A percentile compares a stretch with the other conserved stretches of the same genome.
Evolutionary conservation across 2,329 filamentous ascomycete genomes (phyloP).

Genomic region (Sporothrix phasma): DNA sequence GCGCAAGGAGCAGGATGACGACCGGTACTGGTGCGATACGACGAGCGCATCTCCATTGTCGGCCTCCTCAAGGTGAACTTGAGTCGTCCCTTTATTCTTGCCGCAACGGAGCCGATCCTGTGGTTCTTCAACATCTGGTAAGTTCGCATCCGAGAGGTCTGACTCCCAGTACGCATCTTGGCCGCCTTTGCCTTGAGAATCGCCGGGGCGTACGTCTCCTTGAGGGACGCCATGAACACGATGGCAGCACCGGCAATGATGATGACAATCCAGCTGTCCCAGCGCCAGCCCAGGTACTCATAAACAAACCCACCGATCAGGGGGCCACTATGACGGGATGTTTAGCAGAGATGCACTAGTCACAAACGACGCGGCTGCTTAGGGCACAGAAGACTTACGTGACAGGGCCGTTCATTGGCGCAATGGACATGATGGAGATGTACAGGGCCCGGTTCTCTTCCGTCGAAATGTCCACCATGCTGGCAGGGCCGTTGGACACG

Average conservation of each 20-base stretch:
- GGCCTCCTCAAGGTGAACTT: slow-evolving; percentile 65
- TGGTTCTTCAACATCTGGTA: slow-evolving; percentile 61
- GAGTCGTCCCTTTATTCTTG: slow-evolving; percentile 65
- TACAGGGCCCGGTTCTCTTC: slow-evolving; percentile 73
- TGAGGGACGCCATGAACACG: slow-evolving; percentile 47
- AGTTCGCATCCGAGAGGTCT: slow-evolving; percentile 21
- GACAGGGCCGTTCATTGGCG: slow-evolving; percentile 67
- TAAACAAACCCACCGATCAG: slow-evolving; percentile 50
- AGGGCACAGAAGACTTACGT: slow-evolving; percentile 20
- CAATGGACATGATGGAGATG: slow-evolving; percentile 74
- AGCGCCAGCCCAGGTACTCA: slow-evolving; percentile 51
- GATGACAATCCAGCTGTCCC: slow-evolving; percentile 73
- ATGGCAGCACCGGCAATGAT: slow-evolving; percentile 59
- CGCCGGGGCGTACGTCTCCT: slow-evolving; percentile 68
- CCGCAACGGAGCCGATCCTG: slow-evolving; percentile 70
- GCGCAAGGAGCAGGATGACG: slow-evolving; percentile 59
- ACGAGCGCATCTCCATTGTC: slow-evolving; percentile 55
- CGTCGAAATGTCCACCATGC: slow-evolving; percentile 70
- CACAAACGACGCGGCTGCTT: neutral
- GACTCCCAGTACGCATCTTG: slow-evolving; percentile 49
- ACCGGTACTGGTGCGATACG: slow-evolving; percentile 71
- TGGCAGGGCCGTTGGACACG: slow-evolving; percentile 75
- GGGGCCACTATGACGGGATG: slow-evolving; percentile 39
- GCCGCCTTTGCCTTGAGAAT: slow-evolving; percentile 59
- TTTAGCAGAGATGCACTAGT: neutral